A percentile compares a stretch with the other conserved stretches of the same genome.
Conservation (phyloP, 306 rosid genomes). For the Trifolium subterraneum region DNA sequence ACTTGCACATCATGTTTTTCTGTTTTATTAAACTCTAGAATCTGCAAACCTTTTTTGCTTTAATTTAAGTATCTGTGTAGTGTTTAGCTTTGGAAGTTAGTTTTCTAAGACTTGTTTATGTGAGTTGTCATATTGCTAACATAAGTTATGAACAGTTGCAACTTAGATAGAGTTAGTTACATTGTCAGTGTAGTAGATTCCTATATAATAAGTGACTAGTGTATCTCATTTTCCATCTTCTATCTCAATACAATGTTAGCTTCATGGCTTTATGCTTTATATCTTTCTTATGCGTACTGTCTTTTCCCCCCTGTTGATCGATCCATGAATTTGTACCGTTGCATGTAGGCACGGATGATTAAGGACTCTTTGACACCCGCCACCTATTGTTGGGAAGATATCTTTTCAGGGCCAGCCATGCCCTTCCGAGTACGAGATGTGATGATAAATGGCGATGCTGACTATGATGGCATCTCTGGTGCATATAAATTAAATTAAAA, state of each 20-base stretch:
- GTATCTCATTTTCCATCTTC: background rate
- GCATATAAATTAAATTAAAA: too few species aligned
- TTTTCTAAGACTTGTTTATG: background rate
- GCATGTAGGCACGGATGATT: conserved; percentile 50
- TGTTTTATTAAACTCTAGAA: background rate
- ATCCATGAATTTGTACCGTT: background rate
- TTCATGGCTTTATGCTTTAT: too few species aligned
- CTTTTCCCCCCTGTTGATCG: background rate
- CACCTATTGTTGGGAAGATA: background rate
- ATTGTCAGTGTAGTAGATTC: background rate
- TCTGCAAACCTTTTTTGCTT: background rate
- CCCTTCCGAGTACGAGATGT: conserved; percentile 44
- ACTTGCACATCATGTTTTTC: too few species aligned
- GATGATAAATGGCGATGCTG: conserved; percentile 44
- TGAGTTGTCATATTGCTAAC: background rate
- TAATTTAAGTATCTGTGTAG: too few species aligned
- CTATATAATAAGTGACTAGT: background rate
- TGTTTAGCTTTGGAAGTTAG: background rate
- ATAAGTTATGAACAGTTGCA: background rate
- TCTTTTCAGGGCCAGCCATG: conserved; percentile 29
- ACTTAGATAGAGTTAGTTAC: background rate
- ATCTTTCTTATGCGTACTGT: background rate
- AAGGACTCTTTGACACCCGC: background rate
- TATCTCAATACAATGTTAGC: background rate
- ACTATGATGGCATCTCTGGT: conserved; percentile 48